Percentiles rank a stretch among this genome's conserved stretches.
phyloP scores from a whole-genome alignment of 1,284 basidiomycete species.

The Boletus calvinii region DNA sequence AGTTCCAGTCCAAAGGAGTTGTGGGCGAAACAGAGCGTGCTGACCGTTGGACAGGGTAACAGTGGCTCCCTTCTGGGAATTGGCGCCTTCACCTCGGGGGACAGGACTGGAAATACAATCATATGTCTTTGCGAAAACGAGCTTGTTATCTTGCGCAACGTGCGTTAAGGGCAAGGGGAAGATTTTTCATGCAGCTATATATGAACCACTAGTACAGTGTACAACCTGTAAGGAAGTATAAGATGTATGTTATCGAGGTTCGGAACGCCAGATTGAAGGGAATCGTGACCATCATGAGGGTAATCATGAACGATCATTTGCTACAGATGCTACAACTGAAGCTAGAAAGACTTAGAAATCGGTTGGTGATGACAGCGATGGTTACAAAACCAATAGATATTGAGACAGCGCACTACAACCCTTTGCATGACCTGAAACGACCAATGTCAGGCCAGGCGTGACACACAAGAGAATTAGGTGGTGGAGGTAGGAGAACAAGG shows the following conservation, averaged over 20 bases:
- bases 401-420: slow-evolving; percentile 23
- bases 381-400: slow-evolving; percentile 36
- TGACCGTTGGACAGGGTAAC: slow-evolving; percentile 65
- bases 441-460: slow-evolving; percentile 10
- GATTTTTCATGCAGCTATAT: slow-evolving; percentile 23
- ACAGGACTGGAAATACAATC: slow-evolving; percentile 41
- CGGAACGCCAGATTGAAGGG: slow-evolving; percentile 26
- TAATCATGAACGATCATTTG: slow-evolving; percentile 38
- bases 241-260: slow-evolving; percentile 38
- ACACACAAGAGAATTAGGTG: slow-evolving; percentile 14
- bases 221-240: slow-evolving; percentile 39
- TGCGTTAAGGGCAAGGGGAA: slow-evolving; percentile 33
- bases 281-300: slow-evolving; percentile 36
- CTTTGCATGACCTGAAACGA: slow-evolving; percentile 18
- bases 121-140: slow-evolving; percentile 79
- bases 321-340: slow-evolving; percentile 35
- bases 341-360: slow-evolving; percentile 25
- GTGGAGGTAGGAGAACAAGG: slow-evolving; percentile 1
- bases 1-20: slow-evolving; percentile 46
- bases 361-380: slow-evolving; percentile 26
- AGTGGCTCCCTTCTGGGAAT: slow-evolving; percentile 82
- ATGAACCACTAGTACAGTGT: slow-evolving; percentile 35
- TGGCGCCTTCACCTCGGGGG: slow-evolving; percentile 44
- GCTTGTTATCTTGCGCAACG: slow-evolving; percentile 60
- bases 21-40: slow-evolving; percentile 76